These are phyloP conservation scores for Scutellaria minor DNA, from an alignment of 257 asterid genomes.

Conservation along the genomic window DNA sequence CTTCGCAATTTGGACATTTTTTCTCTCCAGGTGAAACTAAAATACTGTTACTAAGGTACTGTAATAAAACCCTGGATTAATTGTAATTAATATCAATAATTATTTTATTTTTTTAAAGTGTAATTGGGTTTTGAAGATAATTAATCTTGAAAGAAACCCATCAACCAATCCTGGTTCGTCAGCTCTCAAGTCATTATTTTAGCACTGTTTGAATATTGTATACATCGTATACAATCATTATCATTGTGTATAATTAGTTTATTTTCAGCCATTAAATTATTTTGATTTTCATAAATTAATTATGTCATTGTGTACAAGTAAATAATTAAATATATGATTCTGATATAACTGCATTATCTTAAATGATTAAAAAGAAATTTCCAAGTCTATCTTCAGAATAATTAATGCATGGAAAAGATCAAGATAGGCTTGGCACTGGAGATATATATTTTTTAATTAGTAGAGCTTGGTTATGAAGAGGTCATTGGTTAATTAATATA, in stretches of 20 bases:
- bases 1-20: conserved; percentile 47
- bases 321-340: not conserved
- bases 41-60: not conserved
- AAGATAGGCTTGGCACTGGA: not conserved
- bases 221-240: not conserved
- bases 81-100: not conserved
- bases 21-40: conserved; percentile 38
- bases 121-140: conserved; percentile 28
- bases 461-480: not conserved
- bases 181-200: not conserved
- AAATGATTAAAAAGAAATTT: not conserved
- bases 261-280: not conserved
- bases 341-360: not conserved
- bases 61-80: not conserved
- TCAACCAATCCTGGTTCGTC: conserved; percentile 12
- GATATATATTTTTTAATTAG: not conserved
- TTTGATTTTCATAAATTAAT: not conserved
- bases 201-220: not conserved
- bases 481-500: not conserved
- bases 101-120: not conserved
- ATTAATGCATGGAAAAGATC: not conserved
- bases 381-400: not conserved
- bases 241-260: not conserved
- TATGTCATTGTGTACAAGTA: not conserved
- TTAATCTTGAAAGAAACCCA: conserved; percentile 33